phyloP scores from a whole-genome alignment of 176 grass and related monocot species.

The Hsuehochloa calcarea region DNA sequence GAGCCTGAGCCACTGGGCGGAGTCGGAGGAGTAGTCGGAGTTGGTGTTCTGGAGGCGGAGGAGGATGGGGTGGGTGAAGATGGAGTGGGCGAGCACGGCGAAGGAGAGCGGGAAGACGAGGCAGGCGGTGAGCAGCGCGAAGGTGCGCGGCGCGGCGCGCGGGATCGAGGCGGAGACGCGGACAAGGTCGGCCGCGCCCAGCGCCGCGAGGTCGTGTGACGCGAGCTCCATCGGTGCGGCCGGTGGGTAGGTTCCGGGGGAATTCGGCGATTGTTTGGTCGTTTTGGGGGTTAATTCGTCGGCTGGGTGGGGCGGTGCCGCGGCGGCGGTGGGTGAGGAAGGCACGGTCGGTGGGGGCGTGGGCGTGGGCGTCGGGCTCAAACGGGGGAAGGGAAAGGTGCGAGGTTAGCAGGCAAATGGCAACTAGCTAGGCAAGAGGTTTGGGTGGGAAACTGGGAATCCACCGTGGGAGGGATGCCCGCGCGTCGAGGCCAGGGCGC shows the following conservation, averaged over 20 bases:
- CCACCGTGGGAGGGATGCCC: not conserved
- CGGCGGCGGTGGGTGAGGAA: not conserved
- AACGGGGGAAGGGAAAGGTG: not conserved
- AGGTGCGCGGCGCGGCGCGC: constrained; percentile 68
- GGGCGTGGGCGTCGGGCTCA: not conserved
- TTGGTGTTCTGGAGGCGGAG: constrained; percentile 35
- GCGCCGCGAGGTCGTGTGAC: constrained; percentile 49
- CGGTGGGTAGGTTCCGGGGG: not conserved
- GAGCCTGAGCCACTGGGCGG: constrained; percentile 51
- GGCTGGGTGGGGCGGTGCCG: not conserved
- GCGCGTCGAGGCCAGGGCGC: not conserved
- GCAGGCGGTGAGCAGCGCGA: constrained; percentile 68
- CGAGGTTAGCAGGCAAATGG: not conserved
- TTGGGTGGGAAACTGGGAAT: not conserved
- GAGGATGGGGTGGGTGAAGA: constrained; percentile 90
- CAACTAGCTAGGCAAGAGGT: not conserved
- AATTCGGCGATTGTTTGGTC: not conserved
- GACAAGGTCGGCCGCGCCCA: constrained; percentile 59
- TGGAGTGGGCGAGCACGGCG: constrained; percentile 83
- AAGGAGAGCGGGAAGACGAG: constrained; percentile 94
- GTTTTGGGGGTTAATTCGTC: not conserved
- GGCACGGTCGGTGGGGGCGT: not conserved
- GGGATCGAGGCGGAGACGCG: constrained; percentile 72
- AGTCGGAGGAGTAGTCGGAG: constrained; percentile 15
- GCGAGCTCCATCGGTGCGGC: constrained; percentile 50